Base-by-base conservation (phyloP, 176 grass and related monocot species). In the Melocanna baccifera region DNA sequence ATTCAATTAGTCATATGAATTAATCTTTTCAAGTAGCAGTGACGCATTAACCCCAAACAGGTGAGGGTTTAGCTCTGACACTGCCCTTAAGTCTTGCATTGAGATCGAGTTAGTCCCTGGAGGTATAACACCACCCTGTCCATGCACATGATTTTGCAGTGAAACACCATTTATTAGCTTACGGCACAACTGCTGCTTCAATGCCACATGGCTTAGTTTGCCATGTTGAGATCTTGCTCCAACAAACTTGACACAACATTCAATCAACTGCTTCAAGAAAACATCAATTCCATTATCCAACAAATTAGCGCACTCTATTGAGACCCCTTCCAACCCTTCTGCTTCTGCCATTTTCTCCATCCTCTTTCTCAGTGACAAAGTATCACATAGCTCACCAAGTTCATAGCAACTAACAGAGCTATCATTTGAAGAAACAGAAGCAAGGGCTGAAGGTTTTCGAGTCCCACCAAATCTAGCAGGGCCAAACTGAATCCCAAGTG, bases 221-320 rank as follows among this genome's bases (percentile, higher is more conserved):
- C 51, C 69, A 84, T 62, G 81, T 77, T 71, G 83, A 48, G 87
- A 88, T 55, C 90, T 90, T 86, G 86, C 83, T 82, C 86, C 76
- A 55, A 86, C 85, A 62, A 94, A 78, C 46, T 90, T 79, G 83
- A 83, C 59, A 89, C 82, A 92, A 41, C 91, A 92, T 68, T 77
- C 83, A 81, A 99, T 96, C 72, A 96, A 81, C 64, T 86, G 83
- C 87, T 91, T 99, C 73, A 96, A 73, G 59, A 94, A 94, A 40
- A 85, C 64, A 86, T 92, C 93, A 67, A 94, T 30, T 48, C 91
- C 85, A 75, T 89, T 94, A 90, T 96, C 91, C 73, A 99, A 88
- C 58, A 96, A 64, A 88, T 92, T 85, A 64, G 93, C 90, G 81
- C 90, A 99, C 51, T 92, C 91, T 66, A 91, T 34, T 30, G 89